These are phyloP conservation scores for Annulohypoxylon maeteangense DNA, from an alignment of 495 filamentous ascomycete species.

Conservation along the genomic window DNA sequence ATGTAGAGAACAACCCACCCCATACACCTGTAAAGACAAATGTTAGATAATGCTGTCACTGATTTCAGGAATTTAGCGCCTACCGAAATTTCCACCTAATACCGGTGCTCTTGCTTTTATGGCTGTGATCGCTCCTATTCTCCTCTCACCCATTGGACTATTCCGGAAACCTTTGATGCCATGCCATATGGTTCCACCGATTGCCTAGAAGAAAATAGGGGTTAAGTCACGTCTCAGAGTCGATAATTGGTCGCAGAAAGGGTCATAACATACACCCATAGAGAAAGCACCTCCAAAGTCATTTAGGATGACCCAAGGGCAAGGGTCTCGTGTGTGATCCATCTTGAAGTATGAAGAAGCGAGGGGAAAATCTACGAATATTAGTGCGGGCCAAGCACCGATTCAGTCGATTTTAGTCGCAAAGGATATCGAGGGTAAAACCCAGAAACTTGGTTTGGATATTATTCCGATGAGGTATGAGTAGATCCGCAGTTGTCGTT, in stretches of 20 bases:
- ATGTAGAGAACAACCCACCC: conserved; percentile 94
- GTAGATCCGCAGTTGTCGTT: background rate
- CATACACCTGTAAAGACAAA: conserved; percentile 66
- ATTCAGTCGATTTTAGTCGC: background rate
- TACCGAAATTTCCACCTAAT: conserved; percentile 94
- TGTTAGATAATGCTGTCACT: background rate
- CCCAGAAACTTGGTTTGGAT: background rate
- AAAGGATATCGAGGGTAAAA: background rate
- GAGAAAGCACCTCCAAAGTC: conserved; percentile 97
- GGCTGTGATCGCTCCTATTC: conserved; percentile 94
- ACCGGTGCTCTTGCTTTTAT: conserved; percentile 97
- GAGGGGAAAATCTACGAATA: background rate
- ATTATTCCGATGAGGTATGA: background rate
- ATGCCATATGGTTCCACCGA: conserved; percentile 97
- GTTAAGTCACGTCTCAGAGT: conserved; percentile 3
- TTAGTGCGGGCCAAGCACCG: background rate
- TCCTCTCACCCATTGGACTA: conserved; percentile 87
- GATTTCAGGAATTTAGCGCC: background rate
- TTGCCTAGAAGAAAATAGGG: conserved; percentile 62
- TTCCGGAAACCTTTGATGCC: conserved; percentile 97
- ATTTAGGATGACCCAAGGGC: conserved; percentile 94
- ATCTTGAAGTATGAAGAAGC: conserved; percentile 52
- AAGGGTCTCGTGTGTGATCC: conserved; percentile 89
- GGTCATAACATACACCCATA: conserved; percentile 81
- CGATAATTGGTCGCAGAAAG: background rate